phyloP scores from a whole-genome alignment of 1,139 yeast species.

The Taiozyma onychis region DNA sequence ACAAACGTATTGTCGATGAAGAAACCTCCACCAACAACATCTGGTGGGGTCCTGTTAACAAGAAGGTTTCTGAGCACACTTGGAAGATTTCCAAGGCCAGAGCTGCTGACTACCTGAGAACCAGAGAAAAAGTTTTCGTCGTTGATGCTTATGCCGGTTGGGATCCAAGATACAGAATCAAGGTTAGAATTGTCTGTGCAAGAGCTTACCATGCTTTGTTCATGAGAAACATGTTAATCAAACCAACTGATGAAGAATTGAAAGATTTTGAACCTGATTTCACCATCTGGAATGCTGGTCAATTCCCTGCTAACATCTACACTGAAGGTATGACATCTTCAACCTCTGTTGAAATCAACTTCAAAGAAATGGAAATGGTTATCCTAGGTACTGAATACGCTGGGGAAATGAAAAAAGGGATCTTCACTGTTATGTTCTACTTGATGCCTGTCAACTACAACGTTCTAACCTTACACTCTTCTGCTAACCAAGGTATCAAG shows the following conservation, averaged over 20 bases:
- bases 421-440: slow-evolving; percentile 98
- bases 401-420: slow-evolving; percentile 99
- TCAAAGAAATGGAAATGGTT: slow-evolving; percentile 98
- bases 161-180: slow-evolving; percentile 97
- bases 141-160: slow-evolving; percentile 98
- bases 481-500: slow-evolving; percentile 82
- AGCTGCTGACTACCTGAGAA: slow-evolving; percentile 94
- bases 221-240: slow-evolving; percentile 97
- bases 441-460: slow-evolving; percentile 94
- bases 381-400: slow-evolving; percentile 98
- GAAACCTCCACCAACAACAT: slow-evolving; percentile 74
- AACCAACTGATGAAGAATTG: slow-evolving; percentile 89
- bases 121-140: slow-evolving; percentile 90
- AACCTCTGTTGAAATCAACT: slow-evolving; percentile 94
- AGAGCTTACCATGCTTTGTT: slow-evolving; percentile 97
- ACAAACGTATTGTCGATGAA: slow-evolving; percentile 96
- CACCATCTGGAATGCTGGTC: slow-evolving; percentile 98
- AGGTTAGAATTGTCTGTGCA: slow-evolving; percentile 95
- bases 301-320: slow-evolving; percentile 96
- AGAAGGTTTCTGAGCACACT: slow-evolving; percentile 88
- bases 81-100: slow-evolving; percentile 96
- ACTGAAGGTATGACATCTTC: slow-evolving; percentile 97
- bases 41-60: slow-evolving; percentile 99
- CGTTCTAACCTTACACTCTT: slow-evolving; percentile 91
- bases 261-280: slow-evolving; percentile 92